A percentile compares a stretch with the other conserved stretches of the same genome.
Evolutionary conservation across 495 filamentous ascomycete genomes (phyloP).

Genomic region (Xylaria palmicola): DNA sequence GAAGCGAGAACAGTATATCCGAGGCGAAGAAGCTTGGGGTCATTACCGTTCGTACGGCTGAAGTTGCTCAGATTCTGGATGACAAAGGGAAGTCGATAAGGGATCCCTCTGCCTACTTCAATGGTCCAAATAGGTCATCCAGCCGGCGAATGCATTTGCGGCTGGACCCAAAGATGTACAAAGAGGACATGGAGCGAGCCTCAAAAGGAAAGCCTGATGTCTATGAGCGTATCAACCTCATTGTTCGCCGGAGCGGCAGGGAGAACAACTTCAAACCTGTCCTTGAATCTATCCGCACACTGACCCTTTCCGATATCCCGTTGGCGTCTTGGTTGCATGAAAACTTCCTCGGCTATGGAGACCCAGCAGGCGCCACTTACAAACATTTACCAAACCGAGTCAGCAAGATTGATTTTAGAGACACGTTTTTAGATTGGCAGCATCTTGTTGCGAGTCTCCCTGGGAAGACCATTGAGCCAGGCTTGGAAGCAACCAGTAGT

Average conservation of each 20-base stretch:
- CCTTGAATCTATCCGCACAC: constrained; percentile 82
- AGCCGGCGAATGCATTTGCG: constrained; percentile 74
- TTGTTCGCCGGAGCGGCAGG: constrained; percentile 78
- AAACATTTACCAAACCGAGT: constrained; percentile 77
- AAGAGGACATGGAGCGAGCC: constrained; percentile 67
- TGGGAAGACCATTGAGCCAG: constrained; percentile 77
- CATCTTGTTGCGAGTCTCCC: constrained; percentile 87
- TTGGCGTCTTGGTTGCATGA: constrained; percentile 93
- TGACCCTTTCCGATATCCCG: constrained; percentile 81
- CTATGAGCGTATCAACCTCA: constrained; percentile 82
- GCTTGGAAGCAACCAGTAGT: constrained; percentile 65
- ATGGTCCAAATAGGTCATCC: constrained; percentile 42
- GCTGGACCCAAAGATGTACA: constrained; percentile 77
- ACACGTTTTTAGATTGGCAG: constrained; percentile 94
- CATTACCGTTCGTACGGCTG: constrained; percentile 73
- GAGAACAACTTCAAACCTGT: constrained; percentile 99
- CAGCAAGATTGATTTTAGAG: constrained; percentile 78
- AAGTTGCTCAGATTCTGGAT: constrained; percentile 84
- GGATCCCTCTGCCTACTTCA: constrained; percentile 49
- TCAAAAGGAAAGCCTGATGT: constrained; percentile 67
- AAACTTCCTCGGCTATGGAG: constrained; percentile 94
- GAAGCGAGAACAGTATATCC: constrained; percentile 44
- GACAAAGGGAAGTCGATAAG: constrained; percentile 78
- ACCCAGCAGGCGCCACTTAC: constrained; percentile 84
- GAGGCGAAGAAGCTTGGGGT: constrained; percentile 63